Base-by-base conservation (phyloP, 2,329 filamentous ascomycete species). In the Talaromyces sp. region DNA sequence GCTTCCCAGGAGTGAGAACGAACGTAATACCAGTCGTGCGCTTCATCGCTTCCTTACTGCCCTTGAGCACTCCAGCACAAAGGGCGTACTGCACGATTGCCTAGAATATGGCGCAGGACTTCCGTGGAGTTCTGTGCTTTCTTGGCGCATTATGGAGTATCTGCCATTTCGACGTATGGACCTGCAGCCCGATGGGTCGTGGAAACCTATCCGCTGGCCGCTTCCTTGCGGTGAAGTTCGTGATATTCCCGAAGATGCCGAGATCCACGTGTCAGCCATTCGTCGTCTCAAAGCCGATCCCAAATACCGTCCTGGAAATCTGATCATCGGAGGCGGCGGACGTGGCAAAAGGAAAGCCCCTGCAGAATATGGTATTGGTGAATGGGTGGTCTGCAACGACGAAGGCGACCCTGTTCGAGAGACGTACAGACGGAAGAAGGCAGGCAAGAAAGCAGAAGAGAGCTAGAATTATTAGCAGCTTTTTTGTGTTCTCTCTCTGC, bases 81-180 rank as follows among this genome's bases (percentile, higher is more conserved):
- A 78, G 56, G 84, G 84, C 11, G 73, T 78, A 31, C 85, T 92
- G 49, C 90, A 94, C 73, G 91, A 93, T 74, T 91, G 89, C 3
- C 83, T 93, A 0, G 79, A 84, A 58, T 91, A 87, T 70, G 82
- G 83, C 13, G 84, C 86, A 13, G 90, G 90, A 0, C 79, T 90
- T 3, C 75, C 82, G 0, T 67, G 68, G 27, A 63, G 79, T 3
- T 85, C 87, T 0, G 89, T 92, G 0, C 69, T 89, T 0, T 84
- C 83, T 2, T 94, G 91, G 91, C 90, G 87, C 41, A 74, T 91
- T 24, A 91, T 94, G 90, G 91, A 94, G 72, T 93, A 90, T 73
- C 80, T 94, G 27, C 91, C 91, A 0, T 93, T 94, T 78, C 85
- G 90, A 1, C 83, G 91, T 27, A 93, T 95, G 89, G 91, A 94